Evolutionary conservation across 2,329 filamentous ascomycete species (phyloP).

Genomic region (Colletotrichum sp.): DNA sequence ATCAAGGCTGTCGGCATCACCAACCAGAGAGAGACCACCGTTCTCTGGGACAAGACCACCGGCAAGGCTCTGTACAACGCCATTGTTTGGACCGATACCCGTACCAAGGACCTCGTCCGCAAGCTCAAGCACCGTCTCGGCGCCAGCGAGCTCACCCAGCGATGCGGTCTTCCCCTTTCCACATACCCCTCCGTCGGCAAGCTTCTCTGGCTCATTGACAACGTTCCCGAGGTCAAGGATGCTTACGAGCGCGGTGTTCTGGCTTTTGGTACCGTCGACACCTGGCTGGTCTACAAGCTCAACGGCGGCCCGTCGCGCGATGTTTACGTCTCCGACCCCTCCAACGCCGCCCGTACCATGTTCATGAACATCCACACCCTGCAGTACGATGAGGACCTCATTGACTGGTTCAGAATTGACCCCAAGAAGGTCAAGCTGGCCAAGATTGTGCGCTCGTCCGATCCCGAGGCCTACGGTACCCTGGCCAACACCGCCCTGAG

Average conservation of each 20-base stretch:
- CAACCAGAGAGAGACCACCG: constrained; percentile 82
- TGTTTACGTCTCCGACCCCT: constrained; percentile 77
- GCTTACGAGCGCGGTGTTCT: constrained; percentile 75
- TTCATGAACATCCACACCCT: constrained; percentile 83
- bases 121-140: constrained; percentile 72
- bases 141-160: constrained; percentile 67
- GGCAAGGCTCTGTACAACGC: constrained; percentile 81
- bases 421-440: constrained; percentile 72
- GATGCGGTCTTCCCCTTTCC: constrained; percentile 80
- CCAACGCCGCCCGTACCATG: constrained; percentile 87
- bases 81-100: constrained; percentile 87
- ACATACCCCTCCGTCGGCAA: constrained; percentile 84
- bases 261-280: constrained; percentile 81
- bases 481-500: constrained; percentile 66
- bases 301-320: constrained; percentile 72
- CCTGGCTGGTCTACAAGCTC: constrained; percentile 81
- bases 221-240: constrained; percentile 68
- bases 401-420: constrained; percentile 79
- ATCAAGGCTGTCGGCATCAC: constrained; percentile 82
- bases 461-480: constrained; percentile 70
- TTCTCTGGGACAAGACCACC: constrained; percentile 80
- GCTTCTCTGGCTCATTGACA: constrained; percentile 77
- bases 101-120: constrained; percentile 73
- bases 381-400: constrained; percentile 74
- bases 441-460: constrained; percentile 78